Percentiles rank a stretch among this genome's conserved stretches.
Evolutionary conservation across 768 basidiomycete species (phyloP).

Genomic region (Chalciporus chontae): DNA sequence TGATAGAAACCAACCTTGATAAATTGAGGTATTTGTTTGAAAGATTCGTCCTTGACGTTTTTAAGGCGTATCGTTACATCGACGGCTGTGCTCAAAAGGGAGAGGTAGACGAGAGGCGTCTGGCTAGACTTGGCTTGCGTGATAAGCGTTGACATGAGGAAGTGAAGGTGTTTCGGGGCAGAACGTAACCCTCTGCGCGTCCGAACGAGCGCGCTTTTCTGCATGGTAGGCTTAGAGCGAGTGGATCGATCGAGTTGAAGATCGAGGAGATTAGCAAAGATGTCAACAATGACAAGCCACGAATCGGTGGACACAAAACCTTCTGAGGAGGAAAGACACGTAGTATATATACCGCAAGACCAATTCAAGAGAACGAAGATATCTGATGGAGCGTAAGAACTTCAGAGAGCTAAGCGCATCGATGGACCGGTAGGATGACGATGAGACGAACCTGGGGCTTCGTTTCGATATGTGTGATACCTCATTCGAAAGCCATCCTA

Average conservation of each 20-base stretch:
- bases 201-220: conserved; percentile 57
- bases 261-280: conserved; percentile 61
- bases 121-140: conserved; percentile 47
- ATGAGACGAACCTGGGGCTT: conserved; percentile 49
- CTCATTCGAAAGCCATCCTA: conserved; percentile 75
- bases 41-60: conserved; percentile 41
- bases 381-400: conserved; percentile 57
- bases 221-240: conserved; percentile 54
- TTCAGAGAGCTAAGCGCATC: conserved; percentile 13
- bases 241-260: conserved; percentile 49
- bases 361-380: conserved; percentile 70
- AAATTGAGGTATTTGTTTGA: conserved; percentile 41
- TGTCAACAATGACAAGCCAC: conserved; percentile 52
- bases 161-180: conserved; percentile 47
- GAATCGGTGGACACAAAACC: conserved; percentile 44
- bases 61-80: conserved; percentile 72
- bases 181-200: conserved; percentile 66
- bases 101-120: conserved; percentile 36
- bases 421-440: background rate
- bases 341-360: conserved; percentile 60
- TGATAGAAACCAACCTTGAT: conserved; percentile 39
- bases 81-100: conserved; percentile 65
- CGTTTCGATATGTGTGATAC: conserved; percentile 54
- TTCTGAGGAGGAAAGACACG: conserved; percentile 43
- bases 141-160: conserved; percentile 53